These are phyloP conservation scores for Porphyridium purpureum DNA, from an alignment of 23 red algal genomes.

Conservation along the genomic window DNA sequence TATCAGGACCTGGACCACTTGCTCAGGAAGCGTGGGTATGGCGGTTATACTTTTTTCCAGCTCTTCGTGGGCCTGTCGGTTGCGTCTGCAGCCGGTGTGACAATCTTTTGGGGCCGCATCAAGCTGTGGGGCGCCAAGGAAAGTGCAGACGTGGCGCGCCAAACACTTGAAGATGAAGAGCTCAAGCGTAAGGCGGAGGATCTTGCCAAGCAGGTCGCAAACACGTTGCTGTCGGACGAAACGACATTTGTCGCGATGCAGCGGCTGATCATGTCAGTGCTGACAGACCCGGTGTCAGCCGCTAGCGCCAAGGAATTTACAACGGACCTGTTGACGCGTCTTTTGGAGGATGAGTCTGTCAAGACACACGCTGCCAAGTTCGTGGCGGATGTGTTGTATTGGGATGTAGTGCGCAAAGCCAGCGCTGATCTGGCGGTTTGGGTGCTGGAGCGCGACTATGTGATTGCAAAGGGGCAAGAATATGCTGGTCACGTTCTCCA, in stretches of 20 bases:
- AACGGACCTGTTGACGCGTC: not conserved
- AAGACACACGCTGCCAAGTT: not conserved
- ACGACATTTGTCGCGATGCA: not conserved
- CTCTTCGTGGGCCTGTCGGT: constrained; percentile 6
- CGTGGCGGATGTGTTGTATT: not conserved
- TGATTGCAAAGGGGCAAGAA: not conserved
- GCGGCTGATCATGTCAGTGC: not conserved
- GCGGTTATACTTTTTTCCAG: constrained; percentile 15
- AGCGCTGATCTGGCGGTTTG: not conserved
- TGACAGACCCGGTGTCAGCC: not conserved
- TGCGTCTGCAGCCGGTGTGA: not conserved
- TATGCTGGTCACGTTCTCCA: not conserved
- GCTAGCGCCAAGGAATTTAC: not conserved
- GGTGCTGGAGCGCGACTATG: not conserved
- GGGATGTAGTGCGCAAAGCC: not conserved
- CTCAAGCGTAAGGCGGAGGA: constrained; percentile 16
- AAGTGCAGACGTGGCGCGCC: constrained; percentile 31
- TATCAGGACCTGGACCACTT: constrained; percentile 48
- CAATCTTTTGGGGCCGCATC: constrained; percentile 33
- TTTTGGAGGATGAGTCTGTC: not conserved
- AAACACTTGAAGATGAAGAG: constrained; percentile 23
- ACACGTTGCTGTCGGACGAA: constrained; percentile 12
- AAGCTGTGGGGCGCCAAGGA: constrained; percentile 60
- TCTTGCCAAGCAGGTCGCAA: constrained; percentile 2
- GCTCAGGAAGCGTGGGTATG: constrained; percentile 6